phyloP scores from a whole-genome alignment of 306 rosid species.

The Lathyrus sativus region DNA sequence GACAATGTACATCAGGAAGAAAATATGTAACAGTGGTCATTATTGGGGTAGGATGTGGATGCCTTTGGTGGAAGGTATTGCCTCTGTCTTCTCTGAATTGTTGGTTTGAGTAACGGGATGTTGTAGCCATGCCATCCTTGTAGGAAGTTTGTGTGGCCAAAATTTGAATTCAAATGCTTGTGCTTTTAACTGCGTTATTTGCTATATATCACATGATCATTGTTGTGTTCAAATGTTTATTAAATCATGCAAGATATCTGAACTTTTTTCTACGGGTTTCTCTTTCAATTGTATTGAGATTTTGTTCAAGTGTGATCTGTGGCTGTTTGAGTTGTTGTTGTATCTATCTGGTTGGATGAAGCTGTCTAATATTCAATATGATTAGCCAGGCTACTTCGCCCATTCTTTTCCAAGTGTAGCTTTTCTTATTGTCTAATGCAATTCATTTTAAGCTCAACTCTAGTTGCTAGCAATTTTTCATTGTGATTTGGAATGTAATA shows the following conservation, averaged over 20 bases:
- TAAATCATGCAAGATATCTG: slow-evolving; percentile 12
- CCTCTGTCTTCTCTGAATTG: slow-evolving; percentile 23
- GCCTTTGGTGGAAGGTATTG: slow-evolving; percentile 91
- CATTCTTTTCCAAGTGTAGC: slow-evolving; percentile 19
- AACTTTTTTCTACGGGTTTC: neutral
- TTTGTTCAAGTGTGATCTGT: slow-evolving; percentile 11
- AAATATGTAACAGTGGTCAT: slow-evolving; percentile 68
- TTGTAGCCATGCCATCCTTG: slow-evolving; percentile 14
- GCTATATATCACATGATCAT: slow-evolving; percentile 2
- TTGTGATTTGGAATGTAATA: neutral
- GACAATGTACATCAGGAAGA: slow-evolving; percentile 55
- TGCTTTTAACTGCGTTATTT: slow-evolving; percentile 1
- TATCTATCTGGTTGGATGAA: slow-evolving; percentile 14
- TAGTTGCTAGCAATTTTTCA: slow-evolving; percentile 12
- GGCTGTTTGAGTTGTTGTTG: slow-evolving; percentile 24
- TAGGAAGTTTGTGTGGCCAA: slow-evolving; percentile 23
- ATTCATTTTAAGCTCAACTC: slow-evolving; percentile 29
- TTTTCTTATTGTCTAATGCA: neutral
- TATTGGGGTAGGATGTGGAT: slow-evolving; percentile 79
- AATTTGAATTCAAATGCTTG: slow-evolving; percentile 9
- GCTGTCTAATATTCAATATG: slow-evolving; percentile 16
- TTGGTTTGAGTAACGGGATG: slow-evolving; percentile 34
- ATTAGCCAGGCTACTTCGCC: slow-evolving; percentile 1
- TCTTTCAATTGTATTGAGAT: neutral
- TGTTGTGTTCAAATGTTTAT: slow-evolving; percentile 2